Evolutionary conservation across 2,329 filamentous ascomycete species (phyloP).

Genomic region (Ascocoryne sarcoides): DNA sequence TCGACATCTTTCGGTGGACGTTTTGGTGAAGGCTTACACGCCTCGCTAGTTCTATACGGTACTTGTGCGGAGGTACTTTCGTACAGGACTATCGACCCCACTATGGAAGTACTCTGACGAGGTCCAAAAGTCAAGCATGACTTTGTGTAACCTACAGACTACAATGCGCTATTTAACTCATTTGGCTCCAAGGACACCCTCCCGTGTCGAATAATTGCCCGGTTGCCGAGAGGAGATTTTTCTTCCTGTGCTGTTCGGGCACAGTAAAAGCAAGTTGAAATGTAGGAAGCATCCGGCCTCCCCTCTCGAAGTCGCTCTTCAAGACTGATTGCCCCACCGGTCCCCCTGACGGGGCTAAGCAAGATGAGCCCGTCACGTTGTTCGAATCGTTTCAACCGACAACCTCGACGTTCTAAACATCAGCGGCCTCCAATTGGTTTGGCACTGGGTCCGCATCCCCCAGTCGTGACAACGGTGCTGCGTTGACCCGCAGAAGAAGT

Average conservation of each 20-base stretch:
- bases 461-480: constrained; percentile 25
- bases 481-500: constrained; percentile 20
- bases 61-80: no score
- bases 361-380: constrained; percentile 10
- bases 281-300: no score
- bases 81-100: no score
- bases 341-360: background rate
- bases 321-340: background rate
- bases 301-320: no score
- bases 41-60: no score
- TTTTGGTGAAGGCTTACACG: constrained; percentile 13
- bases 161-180: no score
- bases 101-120: no score
- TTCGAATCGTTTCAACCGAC: constrained; percentile 3
- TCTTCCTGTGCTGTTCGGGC: no score
- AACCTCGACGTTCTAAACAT: background rate
- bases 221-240: no score
- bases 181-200: no score
- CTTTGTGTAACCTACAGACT: background rate
- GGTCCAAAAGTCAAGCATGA: background rate
- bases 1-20: constrained; percentile 13
- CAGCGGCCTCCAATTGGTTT: constrained; percentile 11
- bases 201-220: no score
- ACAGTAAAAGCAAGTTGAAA: no score
- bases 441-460: constrained; percentile 5